These are phyloP conservation scores for Suillus sp. DNA, from an alignment of 768 basidiomycete species.

Conservation along the genomic window DNA sequence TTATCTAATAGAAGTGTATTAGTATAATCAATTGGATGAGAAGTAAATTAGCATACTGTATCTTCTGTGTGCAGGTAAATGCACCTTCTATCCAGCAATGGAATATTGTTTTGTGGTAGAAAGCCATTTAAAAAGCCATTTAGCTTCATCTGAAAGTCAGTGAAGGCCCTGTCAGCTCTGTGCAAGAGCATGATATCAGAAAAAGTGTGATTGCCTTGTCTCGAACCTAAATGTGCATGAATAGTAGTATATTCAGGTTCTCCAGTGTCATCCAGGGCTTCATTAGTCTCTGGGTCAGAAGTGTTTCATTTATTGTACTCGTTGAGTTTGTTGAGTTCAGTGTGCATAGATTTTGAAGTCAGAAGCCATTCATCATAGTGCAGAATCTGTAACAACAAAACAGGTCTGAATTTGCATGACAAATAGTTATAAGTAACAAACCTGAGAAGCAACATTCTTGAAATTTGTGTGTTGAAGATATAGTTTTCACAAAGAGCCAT, in stretches of 20 bases:
- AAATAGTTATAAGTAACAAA: slow-evolving; percentile 22
- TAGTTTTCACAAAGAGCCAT: slow-evolving; percentile 23
- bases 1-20: not conserved
- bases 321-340: slow-evolving; percentile 1
- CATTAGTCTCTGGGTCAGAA: slow-evolving; percentile 14
- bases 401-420: not conserved
- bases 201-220: slow-evolving; percentile 5
- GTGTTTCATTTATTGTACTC: slow-evolving; percentile 30
- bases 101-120: not conserved
- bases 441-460: too few species aligned
- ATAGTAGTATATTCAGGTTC: not conserved
- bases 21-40: not conserved
- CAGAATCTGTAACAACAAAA: too few species aligned
- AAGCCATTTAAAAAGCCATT: slow-evolving; percentile 2
- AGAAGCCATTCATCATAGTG: too few species aligned
- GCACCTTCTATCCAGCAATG: not conserved
- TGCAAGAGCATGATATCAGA: not conserved
- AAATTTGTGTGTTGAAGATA: slow-evolving; percentile 38
- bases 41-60: slow-evolving; percentile 1
- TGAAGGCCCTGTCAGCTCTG: slow-evolving; percentile 6
- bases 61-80: not conserved
- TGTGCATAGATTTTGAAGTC: slow-evolving; percentile 11
- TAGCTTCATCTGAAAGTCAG: slow-evolving; percentile 11
- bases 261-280: too few species aligned
- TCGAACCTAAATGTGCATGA: slow-evolving; percentile 1